phyloP scores from a whole-genome alignment of 176 grass and related monocot genomes.

The Aegilops sharonensis region DNA sequence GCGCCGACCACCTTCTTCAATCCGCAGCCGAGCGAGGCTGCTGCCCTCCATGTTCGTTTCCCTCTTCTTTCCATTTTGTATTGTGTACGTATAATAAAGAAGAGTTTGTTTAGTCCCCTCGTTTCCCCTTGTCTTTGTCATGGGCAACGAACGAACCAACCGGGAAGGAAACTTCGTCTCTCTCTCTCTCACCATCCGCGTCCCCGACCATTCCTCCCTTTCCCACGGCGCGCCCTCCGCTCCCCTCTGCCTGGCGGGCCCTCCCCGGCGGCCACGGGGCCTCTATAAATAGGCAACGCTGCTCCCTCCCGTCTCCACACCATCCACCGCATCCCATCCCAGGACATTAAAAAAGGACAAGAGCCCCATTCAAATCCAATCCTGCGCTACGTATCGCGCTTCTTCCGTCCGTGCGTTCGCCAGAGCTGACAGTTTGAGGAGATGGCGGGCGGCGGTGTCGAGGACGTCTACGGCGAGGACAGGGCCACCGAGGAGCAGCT shows the following conservation, averaged over 20 bases:
- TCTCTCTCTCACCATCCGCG: background rate
- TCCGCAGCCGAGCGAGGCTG: background rate
- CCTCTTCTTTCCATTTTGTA: background rate
- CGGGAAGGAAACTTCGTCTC: background rate
- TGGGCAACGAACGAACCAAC: background rate
- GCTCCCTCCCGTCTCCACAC: background rate
- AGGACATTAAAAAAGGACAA: background rate
- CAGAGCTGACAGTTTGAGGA: background rate
- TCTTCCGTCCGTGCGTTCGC: background rate
- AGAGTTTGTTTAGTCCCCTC: background rate
- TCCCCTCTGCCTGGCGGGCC: background rate
- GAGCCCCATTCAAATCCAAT: background rate
- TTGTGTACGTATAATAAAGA: no score
- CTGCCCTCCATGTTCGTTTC: background rate
- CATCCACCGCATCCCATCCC: background rate
- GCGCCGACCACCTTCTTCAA: background rate
- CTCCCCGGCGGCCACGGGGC: background rate
- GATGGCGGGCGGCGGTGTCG: conserved; percentile 61
- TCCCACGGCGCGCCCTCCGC: conserved; percentile 4
- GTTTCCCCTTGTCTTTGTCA: background rate
- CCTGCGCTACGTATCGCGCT: background rate
- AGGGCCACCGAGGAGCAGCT: conserved; percentile 86
- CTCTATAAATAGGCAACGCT: background rate
- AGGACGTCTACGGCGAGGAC: conserved; percentile 83
- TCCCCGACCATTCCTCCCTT: conserved; percentile 33